Evolutionary conservation across 148 eudicot genomes (phyloP).

Genomic region (Rhododendron ferrugineum): DNA sequence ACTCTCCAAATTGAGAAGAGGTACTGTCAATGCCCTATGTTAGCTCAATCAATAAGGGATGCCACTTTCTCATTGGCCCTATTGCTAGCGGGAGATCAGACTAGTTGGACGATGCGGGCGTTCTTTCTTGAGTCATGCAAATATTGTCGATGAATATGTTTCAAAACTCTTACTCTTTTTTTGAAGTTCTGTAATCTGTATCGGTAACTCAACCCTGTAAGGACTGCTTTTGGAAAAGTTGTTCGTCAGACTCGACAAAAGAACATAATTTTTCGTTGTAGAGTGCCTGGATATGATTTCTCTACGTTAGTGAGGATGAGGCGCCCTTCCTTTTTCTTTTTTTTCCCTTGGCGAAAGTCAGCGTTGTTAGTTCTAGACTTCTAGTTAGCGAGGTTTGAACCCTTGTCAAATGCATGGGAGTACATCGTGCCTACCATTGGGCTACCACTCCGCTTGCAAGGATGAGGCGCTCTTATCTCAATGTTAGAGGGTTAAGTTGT

Average conservation of each 20-base stretch:
- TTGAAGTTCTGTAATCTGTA: neutral
- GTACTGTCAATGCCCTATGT: too few species aligned
- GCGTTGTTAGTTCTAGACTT: too few species aligned
- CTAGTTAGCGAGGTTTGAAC: too few species aligned
- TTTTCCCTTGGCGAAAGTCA: too few species aligned
- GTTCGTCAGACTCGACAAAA: neutral
- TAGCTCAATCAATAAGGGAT: too few species aligned
- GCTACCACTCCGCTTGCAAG: too few species aligned
- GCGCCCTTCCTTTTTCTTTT: neutral
- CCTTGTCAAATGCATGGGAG: too few species aligned
- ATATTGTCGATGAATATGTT: neutral
- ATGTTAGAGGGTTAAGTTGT: neutral
- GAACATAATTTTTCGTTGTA: neutral
- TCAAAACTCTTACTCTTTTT: neutral
- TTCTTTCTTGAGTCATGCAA: neutral
- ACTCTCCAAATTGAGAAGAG: too few species aligned
- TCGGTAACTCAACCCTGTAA: neutral
- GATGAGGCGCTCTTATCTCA: neutral
- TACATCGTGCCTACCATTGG: too few species aligned
- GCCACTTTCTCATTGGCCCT: neutral
- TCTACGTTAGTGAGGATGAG: neutral
- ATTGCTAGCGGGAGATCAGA: neutral
- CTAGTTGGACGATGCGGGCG: neutral
- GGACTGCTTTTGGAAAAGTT: neutral
- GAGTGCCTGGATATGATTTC: neutral